Evolutionary conservation across 371 early-diverging fungal genomes (phyloP).

Genomic region (Dinochytrium kinnereticum): DNA sequence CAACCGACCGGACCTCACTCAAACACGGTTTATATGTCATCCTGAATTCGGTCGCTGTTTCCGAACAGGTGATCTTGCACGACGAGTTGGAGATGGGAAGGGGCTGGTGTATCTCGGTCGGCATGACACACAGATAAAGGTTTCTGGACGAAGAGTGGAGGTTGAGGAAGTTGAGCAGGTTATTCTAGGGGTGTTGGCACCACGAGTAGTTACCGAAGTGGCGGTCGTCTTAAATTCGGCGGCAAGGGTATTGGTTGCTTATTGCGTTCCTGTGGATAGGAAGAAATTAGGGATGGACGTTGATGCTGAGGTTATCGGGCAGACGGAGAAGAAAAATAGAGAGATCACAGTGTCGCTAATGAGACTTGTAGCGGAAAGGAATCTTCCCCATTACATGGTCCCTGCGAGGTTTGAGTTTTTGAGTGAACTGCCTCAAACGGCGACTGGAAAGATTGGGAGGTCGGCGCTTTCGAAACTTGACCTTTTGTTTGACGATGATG

Average conservation of each 20-base stretch:
- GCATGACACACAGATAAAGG: conserved; percentile 42
- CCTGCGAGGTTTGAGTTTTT: conserved; percentile 36
- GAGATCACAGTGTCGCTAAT: conserved; percentile 3
- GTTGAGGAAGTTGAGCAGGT: conserved; percentile 40
- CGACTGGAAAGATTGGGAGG: conserved; percentile 41
- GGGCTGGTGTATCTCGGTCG: conserved; percentile 34
- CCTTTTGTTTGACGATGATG: not conserved
- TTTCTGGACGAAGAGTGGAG: conserved; percentile 43
- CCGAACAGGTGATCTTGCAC: conserved; percentile 37
- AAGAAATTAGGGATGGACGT: not conserved
- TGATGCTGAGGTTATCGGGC: not conserved
- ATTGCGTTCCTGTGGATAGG: conserved; percentile 22
- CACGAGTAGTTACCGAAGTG: conserved; percentile 2
- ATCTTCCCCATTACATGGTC: conserved; percentile 40
- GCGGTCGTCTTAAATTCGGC: conserved; percentile 30
- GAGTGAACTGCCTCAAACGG: conserved; percentile 25
- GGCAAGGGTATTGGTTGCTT: conserved; percentile 29
- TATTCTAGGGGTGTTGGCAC: conserved; percentile 1
- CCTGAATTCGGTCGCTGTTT: conserved; percentile 25
- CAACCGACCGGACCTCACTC: conserved; percentile 36
- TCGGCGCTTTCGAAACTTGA: conserved; percentile 17
- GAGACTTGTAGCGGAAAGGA: not conserved
- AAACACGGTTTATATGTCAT: conserved; percentile 32
- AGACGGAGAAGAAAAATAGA: not conserved
- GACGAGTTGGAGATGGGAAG: not conserved